Base-by-base conservation (phyloP, 2,329 filamentous ascomycete genomes). In the Incumbomyces lentus region DNA sequence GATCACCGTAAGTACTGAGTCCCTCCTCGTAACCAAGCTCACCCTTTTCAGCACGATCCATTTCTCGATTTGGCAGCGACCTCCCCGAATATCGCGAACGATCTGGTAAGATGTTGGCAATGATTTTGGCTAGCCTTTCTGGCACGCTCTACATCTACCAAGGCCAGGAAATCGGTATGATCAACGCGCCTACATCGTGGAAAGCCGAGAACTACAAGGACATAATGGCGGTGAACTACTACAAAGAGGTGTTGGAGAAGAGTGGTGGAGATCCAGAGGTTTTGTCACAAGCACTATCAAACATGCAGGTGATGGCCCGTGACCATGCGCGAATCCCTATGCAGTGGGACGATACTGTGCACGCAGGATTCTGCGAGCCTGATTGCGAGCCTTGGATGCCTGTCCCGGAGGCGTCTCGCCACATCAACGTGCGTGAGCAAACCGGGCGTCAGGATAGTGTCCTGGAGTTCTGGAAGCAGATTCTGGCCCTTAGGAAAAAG, bases 311-410 rank as follows among this genome's bases (percentile, higher is more conserved):
- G 22, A 50, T 32, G 69, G 69, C 46, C 61, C 68, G 19, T 64
- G 68, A 43, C 62, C 64, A 35, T 66, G 70, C 16, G 64, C 68
- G 30, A 59, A 60, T 14, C 65, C 66, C 42, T 66, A 68, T n/a
- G 56, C 61, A 4, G 32, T 29, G 64, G 65, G 40, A 62, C 56
- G 33, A 43, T 59, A 14, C 48, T 62, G 69, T 0, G 83, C 83
- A 10, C 88, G 87, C 65, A 79, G 79, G 0, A 66, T 66, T 1
- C 64, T 63, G 1, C 70, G 68, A 46, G 80, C 82, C 2, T 88
- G 84, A 84, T 86, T 86, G 76, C 72, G 74, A 12, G 73, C 79
- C 34, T 79, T 85, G 58, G 75, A 81, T 47, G 74, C 79, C 58
- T 81, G 78, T 59, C 59, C 59, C 1, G 61, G 66, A n/a, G 2